Evolutionary conservation across 148 eudicot species (phyloP).

Genomic region (Chenopodium quinoa): DNA sequence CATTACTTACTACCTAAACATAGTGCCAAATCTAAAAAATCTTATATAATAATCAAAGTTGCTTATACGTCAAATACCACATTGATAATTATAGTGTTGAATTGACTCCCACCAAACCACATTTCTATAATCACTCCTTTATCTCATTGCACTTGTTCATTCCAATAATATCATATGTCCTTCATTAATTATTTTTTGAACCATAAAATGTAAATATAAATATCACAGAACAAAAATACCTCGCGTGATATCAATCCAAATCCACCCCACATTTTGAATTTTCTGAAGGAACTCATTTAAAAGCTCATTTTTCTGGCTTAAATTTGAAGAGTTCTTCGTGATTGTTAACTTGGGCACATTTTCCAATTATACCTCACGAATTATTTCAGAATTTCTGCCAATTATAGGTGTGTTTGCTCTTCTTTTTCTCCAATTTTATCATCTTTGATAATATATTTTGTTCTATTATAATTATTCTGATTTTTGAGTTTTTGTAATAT

Average conservation of each 20-base stretch:
- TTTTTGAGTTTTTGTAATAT: neutral
- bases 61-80: slow-evolving; percentile 13
- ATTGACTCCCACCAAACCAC: slow-evolving; percentile 5
- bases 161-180: neutral
- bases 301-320: neutral
- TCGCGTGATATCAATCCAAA: neutral
- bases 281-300: neutral
- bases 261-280: too few species aligned
- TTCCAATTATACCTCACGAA: neutral
- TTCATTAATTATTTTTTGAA: neutral
- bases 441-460: neutral
- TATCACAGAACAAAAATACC: too few species aligned
- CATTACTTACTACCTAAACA: slow-evolving; percentile 9
- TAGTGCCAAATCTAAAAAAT: neutral
- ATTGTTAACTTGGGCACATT: neutral
- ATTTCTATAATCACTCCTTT: neutral
- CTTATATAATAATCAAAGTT: neutral
- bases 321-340: neutral
- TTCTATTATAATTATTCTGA: neutral
- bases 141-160: neutral
- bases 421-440: neutral
- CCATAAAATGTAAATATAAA: neutral
- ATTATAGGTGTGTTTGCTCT: neutral
- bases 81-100: slow-evolving; percentile 8
- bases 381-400: neutral